Conservation (phyloP, 768 basidiomycete genomes). For the Mrakia blollopis region DNA sequence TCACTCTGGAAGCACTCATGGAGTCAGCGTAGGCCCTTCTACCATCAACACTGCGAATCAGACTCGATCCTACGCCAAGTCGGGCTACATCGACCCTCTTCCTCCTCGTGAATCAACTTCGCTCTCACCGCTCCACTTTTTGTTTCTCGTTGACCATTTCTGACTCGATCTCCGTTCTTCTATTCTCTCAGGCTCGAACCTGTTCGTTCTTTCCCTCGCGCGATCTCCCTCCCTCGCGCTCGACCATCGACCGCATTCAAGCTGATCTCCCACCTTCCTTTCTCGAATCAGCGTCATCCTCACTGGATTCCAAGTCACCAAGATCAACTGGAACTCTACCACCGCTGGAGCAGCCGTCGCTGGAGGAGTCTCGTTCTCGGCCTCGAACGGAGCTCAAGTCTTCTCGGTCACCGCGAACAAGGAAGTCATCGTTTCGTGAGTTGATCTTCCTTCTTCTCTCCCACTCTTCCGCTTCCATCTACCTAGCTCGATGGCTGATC, state of each 20-base stretch:
- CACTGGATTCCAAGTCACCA: slow-evolving; percentile 57
- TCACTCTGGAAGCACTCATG: slow-evolving; percentile 32
- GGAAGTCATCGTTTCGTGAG: slow-evolving; percentile 54
- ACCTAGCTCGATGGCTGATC: neutral
- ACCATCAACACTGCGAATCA: slow-evolving; percentile 61
- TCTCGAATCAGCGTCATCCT: slow-evolving; percentile 49
- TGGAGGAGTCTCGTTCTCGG: slow-evolving; percentile 51
- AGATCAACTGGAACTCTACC: slow-evolving; percentile 45
- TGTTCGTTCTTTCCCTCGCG: slow-evolving; percentile 37
- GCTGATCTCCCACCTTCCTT: neutral
- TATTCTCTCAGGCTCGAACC: slow-evolving; percentile 53
- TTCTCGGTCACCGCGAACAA: slow-evolving; percentile 54
- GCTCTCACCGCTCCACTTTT: slow-evolving; percentile 27
- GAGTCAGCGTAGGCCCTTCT: slow-evolving; percentile 52
- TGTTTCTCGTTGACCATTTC: slow-evolving; percentile 48
- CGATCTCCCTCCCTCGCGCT: too few species aligned
- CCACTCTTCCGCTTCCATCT: too few species aligned
- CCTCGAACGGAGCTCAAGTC: slow-evolving; percentile 35
- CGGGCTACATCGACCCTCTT: slow-evolving; percentile 62
- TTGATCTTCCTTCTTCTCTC: slow-evolving; percentile 18
- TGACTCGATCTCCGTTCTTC: too few species aligned
- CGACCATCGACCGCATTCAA: too few species aligned
- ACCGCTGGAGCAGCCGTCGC: slow-evolving; percentile 46
- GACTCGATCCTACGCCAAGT: slow-evolving; percentile 60
- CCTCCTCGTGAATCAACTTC: slow-evolving; percentile 44